phyloP scores from a whole-genome alignment of 768 basidiomycete species.

The Tulasnella sp. region DNA sequence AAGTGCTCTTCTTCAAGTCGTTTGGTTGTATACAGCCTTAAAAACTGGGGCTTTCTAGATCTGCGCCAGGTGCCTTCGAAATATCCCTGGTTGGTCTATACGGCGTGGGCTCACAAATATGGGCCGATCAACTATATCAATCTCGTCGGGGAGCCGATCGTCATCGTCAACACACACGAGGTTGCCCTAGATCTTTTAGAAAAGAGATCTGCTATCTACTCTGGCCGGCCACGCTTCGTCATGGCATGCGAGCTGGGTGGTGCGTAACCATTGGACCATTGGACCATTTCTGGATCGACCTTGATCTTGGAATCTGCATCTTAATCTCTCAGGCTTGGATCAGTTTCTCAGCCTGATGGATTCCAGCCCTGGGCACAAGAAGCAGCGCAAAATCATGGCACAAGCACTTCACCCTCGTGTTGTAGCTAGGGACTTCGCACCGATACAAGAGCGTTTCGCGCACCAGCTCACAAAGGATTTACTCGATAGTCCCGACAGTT shows the following conservation, averaged over 20 bases:
- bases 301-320: not conserved
- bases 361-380: not conserved
- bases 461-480: not conserved
- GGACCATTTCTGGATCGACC: not conserved
- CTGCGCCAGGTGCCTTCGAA: not conserved
- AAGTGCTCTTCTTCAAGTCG: no score
- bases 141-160: constrained; percentile 15
- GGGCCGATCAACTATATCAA: constrained; percentile 10
- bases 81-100: not conserved
- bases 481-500: not conserved
- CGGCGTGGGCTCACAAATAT: constrained; percentile 15
- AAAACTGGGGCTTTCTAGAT: not conserved
- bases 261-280: not conserved
- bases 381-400: not conserved
- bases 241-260: constrained; percentile 6
- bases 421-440: not conserved
- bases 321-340: not conserved
- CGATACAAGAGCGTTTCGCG: not conserved
- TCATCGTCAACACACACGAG: constrained; percentile 27
- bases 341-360: not conserved
- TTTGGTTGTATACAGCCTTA: no score
- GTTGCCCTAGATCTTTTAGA: constrained; percentile 32
- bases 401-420: constrained; percentile 2
- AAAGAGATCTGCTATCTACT: constrained; percentile 26
- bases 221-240: constrained; percentile 22